Evolutionary conservation across 2,329 filamentous ascomycete genomes (phyloP).

Genomic region (Cercospora berteroae): DNA sequence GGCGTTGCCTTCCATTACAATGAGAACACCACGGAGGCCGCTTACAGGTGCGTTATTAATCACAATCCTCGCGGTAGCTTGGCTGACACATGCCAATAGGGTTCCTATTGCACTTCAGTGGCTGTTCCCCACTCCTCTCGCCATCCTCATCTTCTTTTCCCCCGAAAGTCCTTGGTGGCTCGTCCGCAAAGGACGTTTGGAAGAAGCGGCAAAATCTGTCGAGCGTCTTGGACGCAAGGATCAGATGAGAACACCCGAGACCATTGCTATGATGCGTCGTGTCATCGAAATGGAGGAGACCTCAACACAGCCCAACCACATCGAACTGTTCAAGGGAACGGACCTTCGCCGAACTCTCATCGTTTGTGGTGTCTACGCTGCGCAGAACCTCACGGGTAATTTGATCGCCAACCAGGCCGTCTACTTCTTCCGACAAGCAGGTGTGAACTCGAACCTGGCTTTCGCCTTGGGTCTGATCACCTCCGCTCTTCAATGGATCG

Average conservation of each 20-base stretch:
- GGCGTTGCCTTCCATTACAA: constrained; percentile 58
- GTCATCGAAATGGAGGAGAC: constrained; percentile 55
- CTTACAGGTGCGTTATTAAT: constrained; percentile 45
- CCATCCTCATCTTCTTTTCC: constrained; percentile 52
- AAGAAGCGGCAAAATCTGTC: constrained; percentile 49
- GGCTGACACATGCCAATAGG: constrained; percentile 41
- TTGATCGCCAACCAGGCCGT: constrained; percentile 63
- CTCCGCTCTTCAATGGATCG: constrained; percentile 60
- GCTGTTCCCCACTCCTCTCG: constrained; percentile 58
- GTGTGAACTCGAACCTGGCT: constrained; percentile 54
- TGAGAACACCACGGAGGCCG: constrained; percentile 29
- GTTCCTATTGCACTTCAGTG: constrained; percentile 58
- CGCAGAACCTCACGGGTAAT: constrained; percentile 63
- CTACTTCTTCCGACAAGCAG: constrained; percentile 63
- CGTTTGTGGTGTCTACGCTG: constrained; percentile 57
- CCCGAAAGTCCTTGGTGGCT: constrained; percentile 58
- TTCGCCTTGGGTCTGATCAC: constrained; percentile 65
- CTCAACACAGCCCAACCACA: constrained; percentile 47
- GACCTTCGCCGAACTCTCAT: constrained; percentile 56
- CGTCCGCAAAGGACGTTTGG: constrained; percentile 49
- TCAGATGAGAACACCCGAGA: constrained; percentile 43
- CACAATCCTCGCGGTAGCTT: constrained; percentile 15
- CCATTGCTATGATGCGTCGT: constrained; percentile 60
- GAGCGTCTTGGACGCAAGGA: constrained; percentile 50
- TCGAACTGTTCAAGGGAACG: constrained; percentile 57